Evolutionary conservation across 225 moss, liverwort and hornwort genomes (phyloP).

Genomic region (Thuidium tamariscinum): DNA sequence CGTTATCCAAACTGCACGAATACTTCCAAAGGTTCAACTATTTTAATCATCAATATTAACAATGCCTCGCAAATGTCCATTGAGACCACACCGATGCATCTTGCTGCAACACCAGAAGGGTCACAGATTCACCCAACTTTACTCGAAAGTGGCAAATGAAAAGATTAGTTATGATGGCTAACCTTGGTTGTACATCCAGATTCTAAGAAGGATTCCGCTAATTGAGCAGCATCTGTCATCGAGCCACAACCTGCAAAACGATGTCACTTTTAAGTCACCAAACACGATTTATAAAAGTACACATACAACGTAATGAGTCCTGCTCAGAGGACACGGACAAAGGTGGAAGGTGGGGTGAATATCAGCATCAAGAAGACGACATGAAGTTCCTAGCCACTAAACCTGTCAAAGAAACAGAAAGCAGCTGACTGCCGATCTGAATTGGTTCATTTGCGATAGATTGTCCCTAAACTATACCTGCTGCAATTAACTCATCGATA

Average conservation of each 20-base stretch:
- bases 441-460: not conserved
- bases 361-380: not conserved
- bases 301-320: not conserved
- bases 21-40: not conserved
- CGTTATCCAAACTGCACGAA: not conserved
- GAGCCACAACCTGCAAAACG: slow-evolving; percentile 69
- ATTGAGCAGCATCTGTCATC: slow-evolving; percentile 89
- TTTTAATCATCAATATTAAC: not conserved
- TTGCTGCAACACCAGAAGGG: not conserved
- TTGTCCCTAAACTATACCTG: not conserved
- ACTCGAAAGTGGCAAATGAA: not conserved
- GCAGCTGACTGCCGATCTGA: not conserved
- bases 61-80: not conserved
- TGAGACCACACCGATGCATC: not conserved
- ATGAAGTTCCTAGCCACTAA: not conserved
- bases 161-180: not conserved
- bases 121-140: not conserved
- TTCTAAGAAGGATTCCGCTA: slow-evolving; percentile 86
- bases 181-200: slow-evolving; percentile 88
- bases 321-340: not conserved
- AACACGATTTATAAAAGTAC: not conserved
- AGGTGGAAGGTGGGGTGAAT: not conserved
- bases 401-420: not conserved
- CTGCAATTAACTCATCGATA: not conserved
- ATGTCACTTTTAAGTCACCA: not conserved